These are phyloP conservation scores for Uromyces viciae-fabae DNA, from an alignment of 1,284 basidiomycete species.

Conservation along the genomic window DNA sequence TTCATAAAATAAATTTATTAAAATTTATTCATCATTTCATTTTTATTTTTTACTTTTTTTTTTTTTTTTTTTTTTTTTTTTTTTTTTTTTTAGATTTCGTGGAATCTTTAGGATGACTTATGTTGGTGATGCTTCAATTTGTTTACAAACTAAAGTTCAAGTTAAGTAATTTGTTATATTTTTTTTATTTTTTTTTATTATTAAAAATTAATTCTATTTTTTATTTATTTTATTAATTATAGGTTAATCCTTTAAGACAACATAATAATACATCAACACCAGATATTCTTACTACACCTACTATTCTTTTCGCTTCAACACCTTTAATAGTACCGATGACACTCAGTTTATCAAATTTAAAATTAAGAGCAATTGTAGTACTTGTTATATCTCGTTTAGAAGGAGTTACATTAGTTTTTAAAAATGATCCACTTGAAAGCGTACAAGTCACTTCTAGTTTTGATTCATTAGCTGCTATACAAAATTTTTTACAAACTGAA, in stretches of 20 bases:
- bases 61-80: not conserved
- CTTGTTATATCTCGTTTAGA: slow-evolving; percentile 94
- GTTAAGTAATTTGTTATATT: slow-evolving; percentile 56
- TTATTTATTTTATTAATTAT: slow-evolving; percentile 43
- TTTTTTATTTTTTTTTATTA: not conserved
- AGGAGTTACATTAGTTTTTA: slow-evolving; percentile 98
- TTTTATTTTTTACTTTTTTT: not conserved
- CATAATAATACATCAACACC: slow-evolving; percentile 62
- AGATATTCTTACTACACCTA: slow-evolving; percentile 67
- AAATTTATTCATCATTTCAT: not conserved
- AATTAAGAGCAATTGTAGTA: slow-evolving; percentile 91
- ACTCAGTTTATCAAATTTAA: slow-evolving; percentile 88
- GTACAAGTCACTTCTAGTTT: slow-evolving; percentile 97
- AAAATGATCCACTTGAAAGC: slow-evolving; percentile 96
- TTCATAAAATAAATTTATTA: slow-evolving; percentile 40
- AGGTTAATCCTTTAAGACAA: slow-evolving; percentile 93
- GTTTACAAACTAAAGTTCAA: slow-evolving; percentile 93
- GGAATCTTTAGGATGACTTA: slow-evolving; percentile 97
- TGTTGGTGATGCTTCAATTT: slow-evolving; percentile 89
- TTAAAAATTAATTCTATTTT: slow-evolving; percentile 50
- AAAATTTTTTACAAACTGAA: slow-evolving; percentile 91
- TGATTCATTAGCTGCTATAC: slow-evolving; percentile 94
- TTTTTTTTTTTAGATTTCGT: slow-evolving; percentile 67
- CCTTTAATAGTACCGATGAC: slow-evolving; percentile 97
- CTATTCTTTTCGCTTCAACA: slow-evolving; percentile 85